Evolutionary conservation across 352 stramenopile genomes (phyloP).

Genomic region (Chrysophaeum taylorii): DNA sequence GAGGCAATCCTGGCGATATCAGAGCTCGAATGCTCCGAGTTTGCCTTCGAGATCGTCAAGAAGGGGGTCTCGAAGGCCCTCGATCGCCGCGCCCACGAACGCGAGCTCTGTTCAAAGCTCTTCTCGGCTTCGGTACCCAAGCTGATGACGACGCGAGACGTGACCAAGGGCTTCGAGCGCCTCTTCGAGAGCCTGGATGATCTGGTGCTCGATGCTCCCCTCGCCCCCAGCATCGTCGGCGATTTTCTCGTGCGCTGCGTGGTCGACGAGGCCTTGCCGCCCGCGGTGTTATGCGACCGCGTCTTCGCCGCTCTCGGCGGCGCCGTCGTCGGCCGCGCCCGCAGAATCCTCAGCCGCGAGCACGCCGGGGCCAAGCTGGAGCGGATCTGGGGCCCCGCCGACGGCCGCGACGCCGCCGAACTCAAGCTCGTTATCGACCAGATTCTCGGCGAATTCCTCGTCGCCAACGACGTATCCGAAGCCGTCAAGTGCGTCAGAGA

Average conservation of each 20-base stretch:
- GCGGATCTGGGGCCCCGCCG: conserved; percentile 88
- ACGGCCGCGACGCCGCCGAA: conserved; percentile 75
- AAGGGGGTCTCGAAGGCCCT: conserved; percentile 83
- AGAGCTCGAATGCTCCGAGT: conserved; percentile 44
- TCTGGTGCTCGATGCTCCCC: conserved; percentile 84
- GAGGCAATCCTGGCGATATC: conserved; percentile 60
- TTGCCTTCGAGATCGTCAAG: conserved; percentile 84
- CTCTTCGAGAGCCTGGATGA: conserved; percentile 89
- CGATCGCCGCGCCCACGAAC: conserved; percentile 79
- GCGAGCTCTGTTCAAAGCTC: conserved; percentile 70
- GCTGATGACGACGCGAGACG: conserved; percentile 25
- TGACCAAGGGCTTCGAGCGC: conserved; percentile 77
- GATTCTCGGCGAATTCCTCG: conserved; percentile 73
- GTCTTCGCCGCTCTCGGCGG: conserved; percentile 80
- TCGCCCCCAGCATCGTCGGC: conserved; percentile 73
- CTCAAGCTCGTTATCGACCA: conserved; percentile 75
- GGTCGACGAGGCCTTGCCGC: conserved; percentile 94
- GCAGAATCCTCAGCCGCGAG: conserved; percentile 90
- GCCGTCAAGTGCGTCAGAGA: conserved; percentile 71
- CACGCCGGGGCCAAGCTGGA: conserved; percentile 86
- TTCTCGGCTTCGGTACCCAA: conserved; percentile 78
- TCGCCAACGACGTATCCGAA: conserved; percentile 86
- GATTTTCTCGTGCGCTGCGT: conserved; percentile 94
- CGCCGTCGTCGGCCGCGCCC: conserved; percentile 84
- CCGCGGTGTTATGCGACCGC: conserved; percentile 89